These are phyloP conservation scores for Naganishia cerealis DNA, from an alignment of 1,284 basidiomycete genomes.

Conservation along the genomic window DNA sequence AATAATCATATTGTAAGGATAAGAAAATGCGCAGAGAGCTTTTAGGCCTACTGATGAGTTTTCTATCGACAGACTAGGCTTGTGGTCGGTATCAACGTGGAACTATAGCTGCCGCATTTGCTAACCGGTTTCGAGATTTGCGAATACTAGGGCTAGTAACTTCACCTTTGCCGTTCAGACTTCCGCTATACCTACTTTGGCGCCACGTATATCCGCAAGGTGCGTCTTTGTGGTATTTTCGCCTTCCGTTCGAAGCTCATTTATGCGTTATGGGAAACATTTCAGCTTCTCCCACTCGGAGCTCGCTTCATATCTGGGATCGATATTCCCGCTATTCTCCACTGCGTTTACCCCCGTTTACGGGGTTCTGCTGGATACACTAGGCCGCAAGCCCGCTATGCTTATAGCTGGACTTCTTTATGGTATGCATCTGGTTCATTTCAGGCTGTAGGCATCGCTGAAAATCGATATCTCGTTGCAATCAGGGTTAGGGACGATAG, in stretches of 20 bases:
- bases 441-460: not conserved
- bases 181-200: slow-evolving; percentile 51
- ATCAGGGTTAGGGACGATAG: slow-evolving; percentile 42
- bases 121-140: not conserved
- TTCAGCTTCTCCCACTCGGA: slow-evolving; percentile 50
- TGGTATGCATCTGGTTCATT: slow-evolving; percentile 30
- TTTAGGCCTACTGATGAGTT: not conserved
- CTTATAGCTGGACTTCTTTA: slow-evolving; percentile 47
- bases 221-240: not conserved
- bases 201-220: slow-evolving; percentile 40
- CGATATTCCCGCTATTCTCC: slow-evolving; percentile 48
- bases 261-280: not conserved
- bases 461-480: not conserved
- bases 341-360: slow-evolving; percentile 53
- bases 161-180: slow-evolving; percentile 52
- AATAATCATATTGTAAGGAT: slow-evolving; percentile 15
- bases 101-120: too few relatives aligned
- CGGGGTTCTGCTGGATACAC: slow-evolving; percentile 51
- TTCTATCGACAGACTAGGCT: slow-evolving; percentile 14
- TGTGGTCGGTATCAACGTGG: slow-evolving; percentile 12
- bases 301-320: slow-evolving; percentile 50
- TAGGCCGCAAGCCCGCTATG: slow-evolving; percentile 51
- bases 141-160: slow-evolving; percentile 42
- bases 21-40: not conserved
- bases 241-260: not conserved